Conservation (phyloP, 306 rosid genomes). For the Cajanus cajan region DNA sequence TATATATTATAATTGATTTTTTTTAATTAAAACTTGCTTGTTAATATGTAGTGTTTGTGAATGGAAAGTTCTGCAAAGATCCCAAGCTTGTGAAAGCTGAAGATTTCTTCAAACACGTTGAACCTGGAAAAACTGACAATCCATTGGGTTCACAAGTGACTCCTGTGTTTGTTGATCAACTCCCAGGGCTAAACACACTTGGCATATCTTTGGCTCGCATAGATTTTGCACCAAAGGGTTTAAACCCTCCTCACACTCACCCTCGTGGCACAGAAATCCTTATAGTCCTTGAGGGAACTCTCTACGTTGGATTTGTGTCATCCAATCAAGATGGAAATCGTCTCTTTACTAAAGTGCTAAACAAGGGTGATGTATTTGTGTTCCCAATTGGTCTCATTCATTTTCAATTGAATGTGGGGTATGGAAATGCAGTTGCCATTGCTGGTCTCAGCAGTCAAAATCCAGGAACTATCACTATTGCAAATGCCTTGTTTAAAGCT, state of each 20-base stretch:
- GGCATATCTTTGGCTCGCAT: slow-evolving; percentile 24
- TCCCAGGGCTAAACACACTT: slow-evolving; percentile 18
- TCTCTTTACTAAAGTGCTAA: slow-evolving; percentile 9
- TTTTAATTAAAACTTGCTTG: background rate
- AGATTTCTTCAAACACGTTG: slow-evolving; percentile 28
- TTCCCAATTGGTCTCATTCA: slow-evolving; percentile 36
- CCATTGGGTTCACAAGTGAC: background rate
- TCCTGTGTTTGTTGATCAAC: background rate
- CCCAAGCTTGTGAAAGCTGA: slow-evolving; percentile 18
- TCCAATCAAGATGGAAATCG: slow-evolving; percentile 13
- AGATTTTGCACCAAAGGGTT: slow-evolving; percentile 8
- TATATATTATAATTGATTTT: background rate
- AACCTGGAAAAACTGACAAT: background rate
- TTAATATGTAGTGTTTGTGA: slow-evolving; percentile 31
- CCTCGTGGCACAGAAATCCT: slow-evolving; percentile 33
- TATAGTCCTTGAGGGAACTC: slow-evolving; percentile 33
- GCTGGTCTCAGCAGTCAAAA: slow-evolving; percentile 18
- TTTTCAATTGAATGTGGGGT: slow-evolving; percentile 31
- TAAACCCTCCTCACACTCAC: slow-evolving; percentile 32
- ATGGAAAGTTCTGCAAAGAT: slow-evolving; percentile 45
- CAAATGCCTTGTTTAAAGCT: slow-evolving; percentile 33
- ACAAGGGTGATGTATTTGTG: slow-evolving; percentile 33
- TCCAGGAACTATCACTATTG: slow-evolving; percentile 1
- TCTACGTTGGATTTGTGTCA: slow-evolving; percentile 31
- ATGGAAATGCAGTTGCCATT: slow-evolving; percentile 25